Evolutionary conservation across 768 basidiomycete genomes (phyloP).

Genomic region (Mycena indigotica): DNA sequence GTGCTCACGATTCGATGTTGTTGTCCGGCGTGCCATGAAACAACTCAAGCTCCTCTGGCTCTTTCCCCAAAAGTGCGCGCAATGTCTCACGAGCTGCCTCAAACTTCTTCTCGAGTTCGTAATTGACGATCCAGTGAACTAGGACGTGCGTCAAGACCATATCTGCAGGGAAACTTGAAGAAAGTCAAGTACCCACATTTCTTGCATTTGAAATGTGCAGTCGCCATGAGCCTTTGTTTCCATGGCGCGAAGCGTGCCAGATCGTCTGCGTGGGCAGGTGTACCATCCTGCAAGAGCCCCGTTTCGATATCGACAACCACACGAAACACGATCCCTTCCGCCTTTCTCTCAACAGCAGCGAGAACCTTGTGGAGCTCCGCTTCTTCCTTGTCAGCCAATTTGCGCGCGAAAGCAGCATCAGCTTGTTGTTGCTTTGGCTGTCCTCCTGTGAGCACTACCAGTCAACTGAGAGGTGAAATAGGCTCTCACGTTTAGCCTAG

Average conservation of each 20-base stretch:
- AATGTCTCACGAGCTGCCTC: slow-evolving; percentile 11
- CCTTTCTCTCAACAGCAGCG: background rate
- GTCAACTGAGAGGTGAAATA: background rate
- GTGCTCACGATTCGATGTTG: slow-evolving; percentile 17
- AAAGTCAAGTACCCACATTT: background rate
- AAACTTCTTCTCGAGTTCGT: slow-evolving; percentile 20
- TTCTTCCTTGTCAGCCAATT: slow-evolving; percentile 7
- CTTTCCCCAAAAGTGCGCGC: background rate
- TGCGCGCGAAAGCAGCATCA: slow-evolving; percentile 4
- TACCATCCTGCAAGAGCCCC: slow-evolving; percentile 1
- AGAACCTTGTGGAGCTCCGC: background rate
- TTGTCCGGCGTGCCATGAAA: slow-evolving; percentile 12
- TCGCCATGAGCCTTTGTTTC: background rate
- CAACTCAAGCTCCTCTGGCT: slow-evolving; percentile 8
- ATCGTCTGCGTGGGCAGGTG: slow-evolving; percentile 8
- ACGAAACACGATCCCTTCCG: slow-evolving; percentile 9
- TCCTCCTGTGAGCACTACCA: background rate
- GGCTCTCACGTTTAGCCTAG: background rate
- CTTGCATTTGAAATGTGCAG: background rate
- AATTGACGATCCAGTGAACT: slow-evolving; percentile 24
- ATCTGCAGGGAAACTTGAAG: too few species aligned
- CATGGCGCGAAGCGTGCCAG: slow-evolving; percentile 11
- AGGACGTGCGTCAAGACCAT: background rate
- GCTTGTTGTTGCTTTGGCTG: background rate
- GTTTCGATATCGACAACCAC: slow-evolving; percentile 3